These are phyloP conservation scores for Xylariaceae sp. DNA, from an alignment of 2,329 filamentous ascomycete species.

Conservation along the genomic window DNA sequence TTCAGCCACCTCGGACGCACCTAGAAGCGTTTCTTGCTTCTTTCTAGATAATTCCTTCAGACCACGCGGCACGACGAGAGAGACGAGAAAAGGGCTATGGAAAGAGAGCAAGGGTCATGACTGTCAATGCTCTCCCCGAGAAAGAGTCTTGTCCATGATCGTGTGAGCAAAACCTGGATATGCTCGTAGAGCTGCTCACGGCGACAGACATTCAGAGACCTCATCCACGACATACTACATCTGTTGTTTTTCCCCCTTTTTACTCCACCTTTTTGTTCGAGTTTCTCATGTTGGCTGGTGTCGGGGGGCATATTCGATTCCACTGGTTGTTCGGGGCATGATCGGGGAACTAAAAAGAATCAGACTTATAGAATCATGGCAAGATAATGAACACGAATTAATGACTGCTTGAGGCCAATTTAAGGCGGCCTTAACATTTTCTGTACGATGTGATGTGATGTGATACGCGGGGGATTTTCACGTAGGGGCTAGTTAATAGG, in stretches of 20 bases:
- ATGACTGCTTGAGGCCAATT: slow-evolving; percentile 23
- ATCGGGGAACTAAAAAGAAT: slow-evolving; percentile 19
- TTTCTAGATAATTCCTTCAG: slow-evolving; percentile 23
- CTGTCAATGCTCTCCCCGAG: slow-evolving; percentile 4
- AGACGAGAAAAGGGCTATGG: slow-evolving; percentile 15
- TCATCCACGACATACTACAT: slow-evolving; percentile 4
- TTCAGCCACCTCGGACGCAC: slow-evolving; percentile 15
- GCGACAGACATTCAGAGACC: slow-evolving; percentile 6
- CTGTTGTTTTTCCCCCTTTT: slow-evolving; percentile 10
- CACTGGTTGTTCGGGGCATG: slow-evolving; percentile 15
- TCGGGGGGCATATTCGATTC: slow-evolving; percentile 17
- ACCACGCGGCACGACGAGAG: slow-evolving; percentile 14
- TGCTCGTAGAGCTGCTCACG: slow-evolving; percentile 15
- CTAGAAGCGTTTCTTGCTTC: slow-evolving; percentile 14
- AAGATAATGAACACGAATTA: slow-evolving; percentile 32
- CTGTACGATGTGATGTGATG: too few relatives aligned
- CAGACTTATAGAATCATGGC: slow-evolving; percentile 30
- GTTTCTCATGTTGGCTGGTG: slow-evolving; percentile 14
- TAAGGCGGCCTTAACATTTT: neutral
- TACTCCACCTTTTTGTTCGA: slow-evolving; percentile 1
- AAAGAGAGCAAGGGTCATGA: slow-evolving; percentile 10
- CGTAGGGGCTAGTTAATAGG: too few relatives aligned
- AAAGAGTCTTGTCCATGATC: slow-evolving; percentile 5
- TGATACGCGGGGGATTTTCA: too few relatives aligned
- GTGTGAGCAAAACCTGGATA: slow-evolving; percentile 23